These are phyloP conservation scores for Solanum gandarillasii DNA, from an alignment of 257 asterid species.

Conservation along the genomic window DNA sequence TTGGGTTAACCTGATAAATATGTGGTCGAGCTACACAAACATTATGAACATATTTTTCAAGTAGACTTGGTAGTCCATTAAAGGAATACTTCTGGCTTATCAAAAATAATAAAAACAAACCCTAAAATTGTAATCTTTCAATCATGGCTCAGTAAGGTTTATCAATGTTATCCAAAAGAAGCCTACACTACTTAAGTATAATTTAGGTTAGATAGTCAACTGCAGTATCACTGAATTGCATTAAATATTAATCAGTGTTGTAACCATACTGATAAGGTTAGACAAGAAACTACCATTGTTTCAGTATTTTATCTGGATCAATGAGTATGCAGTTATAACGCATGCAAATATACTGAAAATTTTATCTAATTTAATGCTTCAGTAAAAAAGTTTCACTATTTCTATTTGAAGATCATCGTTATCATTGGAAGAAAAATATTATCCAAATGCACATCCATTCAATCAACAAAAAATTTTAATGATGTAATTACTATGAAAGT, in stretches of 20 bases:
- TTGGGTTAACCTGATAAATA: neutral
- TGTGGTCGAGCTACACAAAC: neutral
- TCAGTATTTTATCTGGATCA: neutral
- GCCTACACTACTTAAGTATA: neutral
- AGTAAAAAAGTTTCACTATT: neutral
- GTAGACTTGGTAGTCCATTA: neutral
- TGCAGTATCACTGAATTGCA: neutral
- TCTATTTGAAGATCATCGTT: neutral
- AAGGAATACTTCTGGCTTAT: neutral
- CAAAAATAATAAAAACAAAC: neutral
- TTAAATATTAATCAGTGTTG: neutral
- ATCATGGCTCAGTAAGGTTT: neutral
- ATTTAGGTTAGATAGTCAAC: neutral
- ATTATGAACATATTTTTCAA: neutral
- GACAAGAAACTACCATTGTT: neutral
- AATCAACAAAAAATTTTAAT: neutral
- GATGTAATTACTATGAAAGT: neutral
- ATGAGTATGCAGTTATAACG: neutral
- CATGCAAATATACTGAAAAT: neutral
- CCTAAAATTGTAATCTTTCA: neutral
- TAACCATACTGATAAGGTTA: neutral
- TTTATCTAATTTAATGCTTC: neutral
- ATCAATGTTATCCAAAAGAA: neutral
- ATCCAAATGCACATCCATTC: neutral
- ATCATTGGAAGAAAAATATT: neutral